Base-by-base conservation (phyloP, 140 eudicot genomes). In the Ambrosia hybrid region DNA sequence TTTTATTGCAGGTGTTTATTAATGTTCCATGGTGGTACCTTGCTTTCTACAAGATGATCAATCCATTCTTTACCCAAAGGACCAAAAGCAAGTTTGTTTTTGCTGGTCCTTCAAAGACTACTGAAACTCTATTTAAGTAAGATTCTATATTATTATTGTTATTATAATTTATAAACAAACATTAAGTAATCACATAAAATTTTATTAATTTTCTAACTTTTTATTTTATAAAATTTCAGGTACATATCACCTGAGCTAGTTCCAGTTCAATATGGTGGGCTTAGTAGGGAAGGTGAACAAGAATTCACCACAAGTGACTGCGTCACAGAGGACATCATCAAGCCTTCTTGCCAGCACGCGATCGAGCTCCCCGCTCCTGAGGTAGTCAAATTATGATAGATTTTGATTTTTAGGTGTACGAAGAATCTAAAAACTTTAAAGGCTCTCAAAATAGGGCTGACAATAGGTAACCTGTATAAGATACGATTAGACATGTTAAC, bases 21-120 rank as follows among this genome's bases (percentile, higher is more conserved):
- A 94, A 94, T 81, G 99, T 90, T 76, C 97, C 99, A 58, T 94
- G 97, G 97, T 90, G 97, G 99, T 90, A 90, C 71, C 74, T 86
- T 34, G 94, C 97, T 56, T 90, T 90, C 87, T 87, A 88, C 68
- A 90, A 83, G 79, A 81, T 94, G 96, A 86, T 94, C 55, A 94
- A 87, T 65, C 94, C 99, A 57, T 87, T 90, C 83, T 86, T 94
- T 71, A 90, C 99, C 9, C 94, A 84, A 56, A 84, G 89, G 71
- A 84, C 89, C 58, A 84, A 81, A 58, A 84, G 89, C 96, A 92
- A 92, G 74, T 85, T 87, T 51, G 91, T 89, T 5, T 83, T 85
- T 75, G 89, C 90, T 37, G 86, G 95, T 2, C 86, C 92, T 8
- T 78, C 88, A 38, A 89, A 82, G 68, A 95, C 88, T 37, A 79